phyloP scores from a whole-genome alignment of 169 alveolate genomes.

The Eimeria praecox region DNA sequence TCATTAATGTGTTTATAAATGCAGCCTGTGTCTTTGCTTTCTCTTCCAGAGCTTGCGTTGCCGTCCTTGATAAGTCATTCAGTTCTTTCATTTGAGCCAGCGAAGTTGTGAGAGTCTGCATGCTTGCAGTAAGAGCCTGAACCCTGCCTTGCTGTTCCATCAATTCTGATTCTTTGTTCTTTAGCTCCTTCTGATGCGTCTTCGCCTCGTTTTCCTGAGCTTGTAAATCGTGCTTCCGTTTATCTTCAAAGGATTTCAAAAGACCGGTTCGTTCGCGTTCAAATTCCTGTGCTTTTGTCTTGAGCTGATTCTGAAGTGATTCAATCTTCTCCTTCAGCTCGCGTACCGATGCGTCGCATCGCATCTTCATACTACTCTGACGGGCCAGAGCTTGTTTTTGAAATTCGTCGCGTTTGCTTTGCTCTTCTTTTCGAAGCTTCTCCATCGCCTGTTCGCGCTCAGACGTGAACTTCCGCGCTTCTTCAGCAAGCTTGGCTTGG shows the following conservation, averaged over 20 bases:
- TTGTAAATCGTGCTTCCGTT: conserved; percentile 24
- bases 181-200: conserved; percentile 38
- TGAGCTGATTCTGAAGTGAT: conserved; percentile 25
- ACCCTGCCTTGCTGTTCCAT: conserved; percentile 72
- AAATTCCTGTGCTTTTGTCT: conserved; percentile 9
- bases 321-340: conserved; percentile 46
- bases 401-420: conserved; percentile 21
- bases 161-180: conserved; percentile 40
- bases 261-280: conserved; percentile 31
- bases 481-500: conserved; percentile 45
- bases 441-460: conserved; percentile 53
- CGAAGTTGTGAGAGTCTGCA: conserved; percentile 75
- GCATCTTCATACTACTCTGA: conserved; percentile 70
- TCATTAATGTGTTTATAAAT: conserved; percentile 13
- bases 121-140: conserved; percentile 75
- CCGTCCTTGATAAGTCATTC: conserved; percentile 78
- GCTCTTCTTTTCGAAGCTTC: conserved; percentile 23
- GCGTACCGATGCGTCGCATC: conserved; percentile 70
- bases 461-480: neutral
- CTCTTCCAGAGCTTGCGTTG: conserved; percentile 81
- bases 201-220: conserved; percentile 50
- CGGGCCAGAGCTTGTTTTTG: conserved; percentile 62
- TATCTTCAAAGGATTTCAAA: conserved; percentile 35
- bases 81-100: conserved; percentile 79
- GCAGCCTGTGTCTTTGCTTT: conserved; percentile 75